phyloP scores from a whole-genome alignment of 2,329 filamentous ascomycete genomes.

The Fusarium drepaniforme region DNA sequence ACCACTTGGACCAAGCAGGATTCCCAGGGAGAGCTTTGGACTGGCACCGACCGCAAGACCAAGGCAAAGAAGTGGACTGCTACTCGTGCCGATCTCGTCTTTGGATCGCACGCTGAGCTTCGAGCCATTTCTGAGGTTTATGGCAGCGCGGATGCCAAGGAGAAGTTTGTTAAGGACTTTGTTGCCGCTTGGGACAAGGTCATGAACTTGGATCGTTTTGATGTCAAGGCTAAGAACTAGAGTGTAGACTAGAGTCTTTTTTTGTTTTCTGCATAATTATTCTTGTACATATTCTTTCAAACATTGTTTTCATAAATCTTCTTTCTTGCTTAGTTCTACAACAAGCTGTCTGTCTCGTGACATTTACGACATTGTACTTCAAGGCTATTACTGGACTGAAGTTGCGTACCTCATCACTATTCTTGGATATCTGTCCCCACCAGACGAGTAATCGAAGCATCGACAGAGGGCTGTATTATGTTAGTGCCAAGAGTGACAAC shows the following conservation, averaged over 20 bases:
- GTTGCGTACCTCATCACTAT: no score
- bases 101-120: slow-evolving; percentile 81
- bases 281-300: background rate
- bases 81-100: slow-evolving; percentile 76
- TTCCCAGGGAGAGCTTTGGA: slow-evolving; percentile 67
- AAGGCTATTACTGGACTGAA: no score
- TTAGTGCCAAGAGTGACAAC: no score
- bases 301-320: background rate
- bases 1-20: slow-evolving; percentile 69
- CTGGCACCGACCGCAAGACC: slow-evolving; percentile 74
- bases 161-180: slow-evolving; percentile 80
- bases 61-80: slow-evolving; percentile 77
- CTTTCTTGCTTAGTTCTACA: rapidly evolving
- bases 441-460: no score
- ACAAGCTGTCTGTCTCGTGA: no score
- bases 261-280: background rate
- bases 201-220: slow-evolving; percentile 79
- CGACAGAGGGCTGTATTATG: no score
- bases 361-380: no score
- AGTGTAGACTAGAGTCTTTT: background rate
- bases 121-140: slow-evolving; percentile 80
- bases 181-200: slow-evolving; percentile 80
- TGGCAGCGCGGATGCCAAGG: slow-evolving; percentile 67
- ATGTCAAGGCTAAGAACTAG: slow-evolving; percentile 47
- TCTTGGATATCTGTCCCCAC: no score